Evolutionary conservation across 192 early-diverging fungal genomes (phyloP), one percentile per base, ranked within the genome.

Genomic region (Coemansia sp.): DNA sequence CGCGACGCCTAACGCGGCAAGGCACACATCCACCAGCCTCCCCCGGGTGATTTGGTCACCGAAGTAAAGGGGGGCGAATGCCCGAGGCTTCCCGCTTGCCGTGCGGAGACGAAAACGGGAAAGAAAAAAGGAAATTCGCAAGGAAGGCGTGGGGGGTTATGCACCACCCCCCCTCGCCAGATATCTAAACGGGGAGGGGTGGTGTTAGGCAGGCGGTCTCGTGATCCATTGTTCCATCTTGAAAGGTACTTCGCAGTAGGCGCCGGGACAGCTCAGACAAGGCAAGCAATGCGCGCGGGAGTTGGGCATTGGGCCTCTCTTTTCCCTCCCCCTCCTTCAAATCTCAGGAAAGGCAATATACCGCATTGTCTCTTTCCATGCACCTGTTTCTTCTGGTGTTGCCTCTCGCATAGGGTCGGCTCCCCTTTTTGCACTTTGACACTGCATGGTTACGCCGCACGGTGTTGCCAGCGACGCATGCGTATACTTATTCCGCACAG

Each of bases 11-110:
- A 38, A 32, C 22, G 54, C 56, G 47, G 38, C 41, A 3, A 21
- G 26, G 27, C 58, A 23, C 14, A n/a, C 51, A 50, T 23, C 52
- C 34, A 31, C 34, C 53, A 56, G 62, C 62, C 62, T 64, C 68
- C 38, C 49, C 71, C 74, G 76, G 76, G 71, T 79, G 76, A 79
- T 79, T 79, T 79, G 63, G 75, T 72, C 54, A 71, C 75, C 75
- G 66, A 72, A 68, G 62, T 28, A 60, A 56, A 65, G 51, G 56
- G 54, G 27, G 52, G 14, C 25, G 64, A 67, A 67, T 65, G 73
- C 58, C 73, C 73, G 73, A 75, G 68, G 60, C 68, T 60, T 68
- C 54, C 59, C 53, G 67, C 51, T 25, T 10, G 49, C 60, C 6
- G 21, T 30, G 49, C 65, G 56, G 31, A 58, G 55, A 58, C 47